Conservation (phyloP, 176 grass and related monocot species). For the Canna indica region DNA sequence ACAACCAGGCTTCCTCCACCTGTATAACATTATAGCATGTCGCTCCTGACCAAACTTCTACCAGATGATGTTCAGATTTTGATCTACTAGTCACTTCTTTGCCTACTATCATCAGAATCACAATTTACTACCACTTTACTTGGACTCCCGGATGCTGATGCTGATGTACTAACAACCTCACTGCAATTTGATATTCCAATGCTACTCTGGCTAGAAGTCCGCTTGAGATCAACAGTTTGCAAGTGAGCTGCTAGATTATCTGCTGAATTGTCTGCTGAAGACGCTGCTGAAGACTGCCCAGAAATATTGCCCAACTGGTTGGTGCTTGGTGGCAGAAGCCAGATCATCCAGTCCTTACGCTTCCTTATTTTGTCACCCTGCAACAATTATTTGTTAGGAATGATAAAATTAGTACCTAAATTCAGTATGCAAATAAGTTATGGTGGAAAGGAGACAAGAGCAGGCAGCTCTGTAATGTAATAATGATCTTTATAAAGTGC, state of each 20-base stretch:
- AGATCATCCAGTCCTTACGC: slow-evolving; percentile 35
- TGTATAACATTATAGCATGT: slow-evolving; percentile 34
- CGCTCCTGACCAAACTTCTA: slow-evolving; percentile 51
- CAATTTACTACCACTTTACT: slow-evolving; percentile 24
- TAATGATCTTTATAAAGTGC: not conserved
- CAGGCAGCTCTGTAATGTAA: not conserved
- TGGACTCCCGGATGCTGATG: slow-evolving; percentile 42
- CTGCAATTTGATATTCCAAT: not conserved
- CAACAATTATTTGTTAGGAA: slow-evolving; percentile 14
- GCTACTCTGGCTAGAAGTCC: not conserved
- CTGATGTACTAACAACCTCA: slow-evolving; percentile 13
- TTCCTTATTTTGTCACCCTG: slow-evolving; percentile 48
- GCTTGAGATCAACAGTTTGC: slow-evolving; percentile 19
- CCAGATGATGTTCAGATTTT: slow-evolving; percentile 9
- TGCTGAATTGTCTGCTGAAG: no score
- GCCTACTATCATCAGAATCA: slow-evolving; percentile 21
- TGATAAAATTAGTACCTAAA: not conserved
- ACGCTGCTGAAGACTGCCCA: slow-evolving; percentile 14
- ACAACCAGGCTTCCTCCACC: not conserved
- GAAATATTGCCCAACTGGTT: slow-evolving; percentile 9
- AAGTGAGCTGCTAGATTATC: slow-evolving; percentile 24
- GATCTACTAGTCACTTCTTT: slow-evolving; percentile 22
- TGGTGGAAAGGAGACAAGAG: not conserved
- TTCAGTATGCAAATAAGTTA: not conserved
- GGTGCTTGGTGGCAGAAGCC: slow-evolving; percentile 20